Conservation (phyloP, 169 alveolate genomes). For the Eimeria praecox region DNA sequence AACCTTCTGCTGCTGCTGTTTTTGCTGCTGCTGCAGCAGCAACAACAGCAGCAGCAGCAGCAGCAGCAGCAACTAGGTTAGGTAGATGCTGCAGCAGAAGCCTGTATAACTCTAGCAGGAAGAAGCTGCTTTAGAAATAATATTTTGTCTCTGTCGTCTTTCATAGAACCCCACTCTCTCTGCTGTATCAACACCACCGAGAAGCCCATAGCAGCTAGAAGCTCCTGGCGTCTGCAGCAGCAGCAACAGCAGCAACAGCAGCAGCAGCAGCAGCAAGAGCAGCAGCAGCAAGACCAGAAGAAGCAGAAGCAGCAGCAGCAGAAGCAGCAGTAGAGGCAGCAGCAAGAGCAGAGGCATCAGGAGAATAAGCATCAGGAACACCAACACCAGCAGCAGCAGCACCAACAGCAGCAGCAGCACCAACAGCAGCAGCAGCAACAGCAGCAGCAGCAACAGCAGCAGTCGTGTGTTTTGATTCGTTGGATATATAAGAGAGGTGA, state of each 20-base stretch:
- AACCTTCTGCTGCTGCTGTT: no score
- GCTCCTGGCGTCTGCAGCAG: slow-evolving; percentile 65
- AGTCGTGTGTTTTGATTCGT: no score
- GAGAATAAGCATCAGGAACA: not conserved
- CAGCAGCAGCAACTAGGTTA: not conserved
- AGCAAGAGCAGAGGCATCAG: not conserved
- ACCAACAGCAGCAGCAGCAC: not conserved
- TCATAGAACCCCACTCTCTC: slow-evolving; percentile 23
- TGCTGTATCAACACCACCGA: slow-evolving; percentile 39
- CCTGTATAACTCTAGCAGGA: not conserved
- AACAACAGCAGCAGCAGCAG: not conserved
- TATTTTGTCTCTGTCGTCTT: slow-evolving; percentile 26
- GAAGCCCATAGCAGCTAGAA: slow-evolving; percentile 69
- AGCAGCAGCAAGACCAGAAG: not conserved
- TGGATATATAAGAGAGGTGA: no score
- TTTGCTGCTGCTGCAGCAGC: slow-evolving; percentile 4
- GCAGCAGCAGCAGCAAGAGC: not conserved
- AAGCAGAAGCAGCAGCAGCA: no score
- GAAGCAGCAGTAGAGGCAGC: no score
- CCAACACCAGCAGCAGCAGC: not conserved
- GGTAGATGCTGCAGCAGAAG: not conserved
- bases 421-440: no score
- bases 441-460: no score
- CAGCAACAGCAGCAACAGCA: not conserved
- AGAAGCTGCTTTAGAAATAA: slow-evolving; percentile 21